phyloP scores from a whole-genome alignment of 2,329 filamentous ascomycete genomes.

The Talaromyces verruculosus region DNA sequence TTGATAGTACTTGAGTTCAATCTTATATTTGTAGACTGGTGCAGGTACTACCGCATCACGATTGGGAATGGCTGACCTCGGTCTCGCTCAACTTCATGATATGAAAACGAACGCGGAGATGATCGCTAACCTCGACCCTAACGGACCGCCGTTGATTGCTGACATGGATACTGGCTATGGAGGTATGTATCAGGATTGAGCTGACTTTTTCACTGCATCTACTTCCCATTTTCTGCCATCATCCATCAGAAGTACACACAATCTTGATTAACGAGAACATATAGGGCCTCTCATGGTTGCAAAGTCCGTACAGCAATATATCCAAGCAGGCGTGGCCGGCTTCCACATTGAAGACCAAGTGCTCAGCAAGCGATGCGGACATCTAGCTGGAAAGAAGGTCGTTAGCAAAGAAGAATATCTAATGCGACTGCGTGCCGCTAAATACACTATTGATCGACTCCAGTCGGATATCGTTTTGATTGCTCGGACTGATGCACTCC shows the following conservation, averaged over 20 bases:
- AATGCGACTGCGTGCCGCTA: slow-evolving; percentile 40
- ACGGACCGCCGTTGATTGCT: slow-evolving; percentile 51
- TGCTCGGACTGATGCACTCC: slow-evolving; percentile 40
- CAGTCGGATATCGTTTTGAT: slow-evolving; percentile 46
- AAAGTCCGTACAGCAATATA: slow-evolving; percentile 52
- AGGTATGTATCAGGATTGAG: background rate
- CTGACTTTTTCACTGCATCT: too few relatives aligned
- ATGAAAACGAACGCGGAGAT: slow-evolving; percentile 59
- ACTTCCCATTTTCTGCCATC: background rate
- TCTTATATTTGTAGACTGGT: slow-evolving; percentile 43
- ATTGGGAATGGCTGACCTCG: slow-evolving; percentile 53
- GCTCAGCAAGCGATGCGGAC: slow-evolving; percentile 45
- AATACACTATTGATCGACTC: slow-evolving; percentile 26
- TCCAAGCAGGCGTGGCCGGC: slow-evolving; percentile 55
- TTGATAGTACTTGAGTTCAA: background rate
- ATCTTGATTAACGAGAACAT: background rate
- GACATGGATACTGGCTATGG: slow-evolving; percentile 59
- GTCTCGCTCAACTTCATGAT: slow-evolving; percentile 53
- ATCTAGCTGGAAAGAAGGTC: slow-evolving; percentile 43
- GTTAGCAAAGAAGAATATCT: slow-evolving; percentile 38
- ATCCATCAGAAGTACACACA: background rate
- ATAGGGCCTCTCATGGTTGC: slow-evolving; percentile 49
- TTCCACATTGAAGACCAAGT: slow-evolving; percentile 61
- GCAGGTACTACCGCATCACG: slow-evolving; percentile 52
- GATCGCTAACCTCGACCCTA: slow-evolving; percentile 53